Conservation (phyloP, 495 filamentous ascomycete genomes). For the Penicillium steckii region DNA sequence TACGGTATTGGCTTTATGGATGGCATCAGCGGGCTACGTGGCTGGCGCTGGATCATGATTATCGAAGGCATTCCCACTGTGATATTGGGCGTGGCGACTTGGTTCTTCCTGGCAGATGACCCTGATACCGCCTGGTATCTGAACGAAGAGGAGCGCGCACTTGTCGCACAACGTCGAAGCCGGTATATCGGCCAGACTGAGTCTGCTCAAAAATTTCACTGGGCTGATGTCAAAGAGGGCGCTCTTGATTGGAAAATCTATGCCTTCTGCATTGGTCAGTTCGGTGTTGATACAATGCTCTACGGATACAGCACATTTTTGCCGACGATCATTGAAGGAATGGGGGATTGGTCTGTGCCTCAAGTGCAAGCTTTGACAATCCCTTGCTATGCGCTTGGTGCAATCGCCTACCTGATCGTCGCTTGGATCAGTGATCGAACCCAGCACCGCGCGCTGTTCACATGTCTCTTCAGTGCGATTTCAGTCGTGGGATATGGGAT, state of each 20-base stretch:
- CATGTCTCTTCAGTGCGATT: constrained; percentile 54
- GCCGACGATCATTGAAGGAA: constrained; percentile 71
- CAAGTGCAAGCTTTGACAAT: constrained; percentile 75
- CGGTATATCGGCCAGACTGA: constrained; percentile 58
- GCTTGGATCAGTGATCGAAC: constrained; percentile 61
- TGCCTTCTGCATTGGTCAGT: constrained; percentile 63
- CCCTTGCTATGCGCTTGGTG: constrained; percentile 71
- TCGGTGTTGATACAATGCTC: constrained; percentile 69
- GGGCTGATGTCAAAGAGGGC: constrained; percentile 49
- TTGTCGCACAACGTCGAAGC: constrained; percentile 42
- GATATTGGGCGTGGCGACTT: constrained; percentile 57
- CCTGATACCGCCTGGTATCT: constrained; percentile 63
- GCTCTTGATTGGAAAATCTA: constrained; percentile 67
- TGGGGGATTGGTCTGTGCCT: constrained; percentile 60
- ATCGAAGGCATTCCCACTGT: constrained; percentile 72
- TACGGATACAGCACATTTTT: constrained; percentile 78
- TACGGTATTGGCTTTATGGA: constrained; percentile 74
- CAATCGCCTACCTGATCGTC: constrained; percentile 59
- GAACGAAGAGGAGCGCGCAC: constrained; percentile 55
- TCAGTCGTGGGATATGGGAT: constrained; percentile 69
- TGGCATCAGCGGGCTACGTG: constrained; percentile 57
- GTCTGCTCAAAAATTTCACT: constrained; percentile 59
- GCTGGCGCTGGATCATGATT: constrained; percentile 59
- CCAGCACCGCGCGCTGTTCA: constrained; percentile 61
- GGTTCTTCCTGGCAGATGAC: constrained; percentile 64